phyloP scores from a whole-genome alignment of 495 filamentous ascomycete species.

The Glarea lozoyensis region DNA sequence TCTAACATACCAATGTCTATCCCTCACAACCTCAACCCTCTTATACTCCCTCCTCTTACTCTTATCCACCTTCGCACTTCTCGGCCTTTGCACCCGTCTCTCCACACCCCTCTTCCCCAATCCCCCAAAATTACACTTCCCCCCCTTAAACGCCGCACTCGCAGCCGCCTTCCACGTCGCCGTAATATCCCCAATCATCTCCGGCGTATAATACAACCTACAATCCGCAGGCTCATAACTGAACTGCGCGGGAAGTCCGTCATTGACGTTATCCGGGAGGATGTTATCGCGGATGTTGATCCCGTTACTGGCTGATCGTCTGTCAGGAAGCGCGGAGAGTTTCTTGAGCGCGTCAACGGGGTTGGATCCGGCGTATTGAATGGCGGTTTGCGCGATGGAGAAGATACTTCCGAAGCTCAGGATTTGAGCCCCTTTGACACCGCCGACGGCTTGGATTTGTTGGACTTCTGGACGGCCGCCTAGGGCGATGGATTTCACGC shows the following conservation, averaged over 20 bases:
- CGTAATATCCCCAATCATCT: constrained; percentile 17
- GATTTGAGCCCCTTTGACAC: constrained; percentile 41
- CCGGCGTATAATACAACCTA: constrained; percentile 14
- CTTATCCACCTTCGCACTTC: neutral
- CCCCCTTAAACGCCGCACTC: constrained; percentile 13
- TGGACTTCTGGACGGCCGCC: constrained; percentile 47
- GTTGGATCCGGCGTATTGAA: neutral
- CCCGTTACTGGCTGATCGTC: constrained; percentile 2
- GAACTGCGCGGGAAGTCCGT: constrained; percentile 20
- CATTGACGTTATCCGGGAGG: constrained; percentile 24
- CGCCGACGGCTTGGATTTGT: constrained; percentile 57
- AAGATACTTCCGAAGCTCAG: constrained; percentile 7
- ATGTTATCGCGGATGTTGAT: constrained; percentile 36
- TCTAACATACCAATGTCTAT: neutral
- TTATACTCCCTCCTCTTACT: neutral
- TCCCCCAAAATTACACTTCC: constrained; percentile 4
- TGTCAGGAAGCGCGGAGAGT: constrained; percentile 6
- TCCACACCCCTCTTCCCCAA: constrained; percentile 5
- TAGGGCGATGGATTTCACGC: constrained; percentile 50
- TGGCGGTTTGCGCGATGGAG: constrained; percentile 3
- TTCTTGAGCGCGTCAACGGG: constrained; percentile 7
- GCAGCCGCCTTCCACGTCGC: constrained; percentile 17
- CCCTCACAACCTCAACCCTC: neutral
- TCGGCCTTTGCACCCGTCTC: neutral
- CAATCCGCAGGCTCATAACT: constrained; percentile 18